Percentiles rank a stretch among this genome's conserved stretches.
Conservation (phyloP, 768 basidiomycete species). For the Lactifluus hygrophoroides region DNA sequence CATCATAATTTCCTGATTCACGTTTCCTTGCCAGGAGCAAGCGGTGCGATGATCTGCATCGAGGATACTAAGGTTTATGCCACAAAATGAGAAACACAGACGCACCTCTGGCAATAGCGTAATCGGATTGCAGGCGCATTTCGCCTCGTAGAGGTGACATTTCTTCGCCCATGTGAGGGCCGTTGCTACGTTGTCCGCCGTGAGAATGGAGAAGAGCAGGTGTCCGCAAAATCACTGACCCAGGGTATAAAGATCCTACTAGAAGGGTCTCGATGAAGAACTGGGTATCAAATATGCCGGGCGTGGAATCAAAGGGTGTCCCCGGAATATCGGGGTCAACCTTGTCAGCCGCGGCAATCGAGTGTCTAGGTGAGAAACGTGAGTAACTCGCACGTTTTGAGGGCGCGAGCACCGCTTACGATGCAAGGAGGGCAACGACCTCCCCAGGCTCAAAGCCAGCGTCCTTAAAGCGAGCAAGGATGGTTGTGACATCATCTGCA, state of each 20-base stretch:
- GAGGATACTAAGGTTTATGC: neutral
- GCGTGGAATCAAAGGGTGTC: constrained; percentile 29
- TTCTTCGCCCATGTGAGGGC: constrained; percentile 26
- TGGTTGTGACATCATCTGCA: constrained; percentile 20
- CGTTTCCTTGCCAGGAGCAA: constrained; percentile 30
- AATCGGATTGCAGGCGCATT: constrained; percentile 31
- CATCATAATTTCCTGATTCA: constrained; percentile 26
- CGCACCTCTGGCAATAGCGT: constrained; percentile 23
- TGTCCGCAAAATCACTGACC: constrained; percentile 5
- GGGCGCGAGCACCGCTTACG: constrained; percentile 18
- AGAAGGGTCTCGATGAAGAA: constrained; percentile 31
- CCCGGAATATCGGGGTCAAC: constrained; percentile 26
- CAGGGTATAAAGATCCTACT: constrained; percentile 26
- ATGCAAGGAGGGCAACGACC: constrained; percentile 30
- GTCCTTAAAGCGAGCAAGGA: constrained; percentile 29
- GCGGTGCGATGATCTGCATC: constrained; percentile 27
- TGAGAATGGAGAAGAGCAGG: neutral
- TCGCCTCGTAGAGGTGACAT: constrained; percentile 27
- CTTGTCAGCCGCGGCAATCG: constrained; percentile 21
- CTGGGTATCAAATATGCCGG: constrained; percentile 24
- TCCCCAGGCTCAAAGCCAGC: constrained; percentile 29
- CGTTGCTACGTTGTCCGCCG: constrained; percentile 9
- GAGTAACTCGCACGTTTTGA: constrained; percentile 15
- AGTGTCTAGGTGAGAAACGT: constrained; percentile 9
- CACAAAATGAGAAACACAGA: neutral